Evolutionary conservation across 768 basidiomycete species (phyloP), one percentile per base, ranked within the genome.

Genomic region (Gelatoporia subvermispora): DNA sequence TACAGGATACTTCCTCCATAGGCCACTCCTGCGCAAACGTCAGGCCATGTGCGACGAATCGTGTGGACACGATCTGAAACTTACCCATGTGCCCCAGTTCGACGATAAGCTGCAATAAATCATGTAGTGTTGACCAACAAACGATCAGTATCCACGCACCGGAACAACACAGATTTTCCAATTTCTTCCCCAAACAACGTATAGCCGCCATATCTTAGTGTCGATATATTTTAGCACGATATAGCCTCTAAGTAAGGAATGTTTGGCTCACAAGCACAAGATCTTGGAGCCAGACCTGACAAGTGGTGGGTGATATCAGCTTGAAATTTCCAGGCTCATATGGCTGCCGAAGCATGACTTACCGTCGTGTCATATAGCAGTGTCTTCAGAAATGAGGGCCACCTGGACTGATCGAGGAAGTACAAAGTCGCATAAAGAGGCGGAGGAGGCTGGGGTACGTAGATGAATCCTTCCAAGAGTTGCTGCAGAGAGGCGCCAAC

Each of bases 201-300:
- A 59, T 22, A 62, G 51, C 4, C 60, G 52, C 60, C 60, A 62
- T 5, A 50, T 50, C 49, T 50, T 38, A 60, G n/a, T n/a, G n/a
- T 31, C 28, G 13, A 7, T 13, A 13, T 7, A 31, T 7, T 13
- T 31, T 5, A 13, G 28, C 28, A 31, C 13, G 13, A 31, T 31
- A n/a, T n/a, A n/a, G n/a, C n/a, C n/a, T n/a, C n/a, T n/a, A n/a
- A n/a, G 13, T 13, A 31, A 13, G 28, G 13, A 5, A 43, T 52
- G 59, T 8, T 46, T 16, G 22, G 21, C 23, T 5, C 16, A 34
- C 43, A 3, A 43, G 43, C 20, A 43, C 43, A 13, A 43, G 4
- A 17, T 43, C 43, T 21, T 43, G 43, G 3, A 43, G 4, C 23
- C 21, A 43, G 25, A 43, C 28, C 43, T 43, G 3, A n/a, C n/a